A percentile compares a stretch with the other conserved stretches of the same genome.
Evolutionary conservation across 176 grass and related monocot species (phyloP).

Genomic region (Oropetium thomaeum): DNA sequence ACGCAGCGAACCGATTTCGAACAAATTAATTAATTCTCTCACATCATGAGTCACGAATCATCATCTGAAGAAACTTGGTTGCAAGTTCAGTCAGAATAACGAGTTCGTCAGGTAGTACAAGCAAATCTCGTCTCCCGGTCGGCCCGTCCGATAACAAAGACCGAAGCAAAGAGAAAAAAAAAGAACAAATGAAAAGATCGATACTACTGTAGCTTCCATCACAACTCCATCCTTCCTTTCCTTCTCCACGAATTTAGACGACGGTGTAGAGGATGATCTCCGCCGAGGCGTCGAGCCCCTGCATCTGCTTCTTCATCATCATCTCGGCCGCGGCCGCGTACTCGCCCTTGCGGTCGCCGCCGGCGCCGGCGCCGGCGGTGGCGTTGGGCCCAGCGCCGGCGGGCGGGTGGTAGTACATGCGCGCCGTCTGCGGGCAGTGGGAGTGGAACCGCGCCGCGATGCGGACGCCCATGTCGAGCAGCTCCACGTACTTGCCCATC

Average conservation of each 20-base stretch:
- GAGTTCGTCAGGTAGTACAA: no score
- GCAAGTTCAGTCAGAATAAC: no score
- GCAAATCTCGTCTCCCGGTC: no score
- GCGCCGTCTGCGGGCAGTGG: slow-evolving; percentile 76
- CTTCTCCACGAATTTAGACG: slow-evolving; percentile 17
- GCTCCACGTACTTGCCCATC: slow-evolving; percentile 75
- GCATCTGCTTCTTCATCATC: neutral
- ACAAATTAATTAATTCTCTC: no score
- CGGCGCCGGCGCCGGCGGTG: neutral
- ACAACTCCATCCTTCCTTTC: neutral
- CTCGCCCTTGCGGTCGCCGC: neutral
- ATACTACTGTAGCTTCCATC: no score
- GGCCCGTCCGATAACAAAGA: no score
- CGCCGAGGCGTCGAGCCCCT: slow-evolving; percentile 3
- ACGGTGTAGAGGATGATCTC: slow-evolving; percentile 52
- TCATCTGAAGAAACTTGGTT: no score
- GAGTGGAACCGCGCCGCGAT: slow-evolving; percentile 89
- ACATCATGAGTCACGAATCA: no score
- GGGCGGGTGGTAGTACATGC: slow-evolving; percentile 77
- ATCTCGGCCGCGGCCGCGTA: neutral
- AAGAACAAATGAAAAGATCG: neutral
- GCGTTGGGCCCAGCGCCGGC: neutral
- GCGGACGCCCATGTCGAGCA: slow-evolving; percentile 78
- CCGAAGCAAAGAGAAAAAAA: neutral
- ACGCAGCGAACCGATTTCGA: no score